phyloP scores from a whole-genome alignment of 2,329 filamentous ascomycete species.

The Fusarium subglutinans region DNA sequence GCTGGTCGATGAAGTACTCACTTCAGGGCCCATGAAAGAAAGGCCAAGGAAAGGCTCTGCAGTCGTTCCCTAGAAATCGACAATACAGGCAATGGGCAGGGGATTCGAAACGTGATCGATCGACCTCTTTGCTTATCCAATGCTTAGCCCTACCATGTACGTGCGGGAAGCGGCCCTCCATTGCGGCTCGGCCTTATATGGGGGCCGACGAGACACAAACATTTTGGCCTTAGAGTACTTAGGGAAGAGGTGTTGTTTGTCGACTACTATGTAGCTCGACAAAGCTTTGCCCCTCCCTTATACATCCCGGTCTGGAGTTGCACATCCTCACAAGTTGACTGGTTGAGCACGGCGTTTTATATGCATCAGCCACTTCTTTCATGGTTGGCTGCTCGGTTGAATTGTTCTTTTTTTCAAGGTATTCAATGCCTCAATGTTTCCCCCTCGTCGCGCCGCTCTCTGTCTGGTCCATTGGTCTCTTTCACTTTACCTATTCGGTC shows the following conservation, averaged over 20 bases:
- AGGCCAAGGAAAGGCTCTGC: not conserved
- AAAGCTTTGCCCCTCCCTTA: constrained; percentile 1
- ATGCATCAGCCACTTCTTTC: constrained; percentile 28
- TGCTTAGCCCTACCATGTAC: constrained; percentile 12
- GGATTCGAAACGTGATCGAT: constrained; percentile 19
- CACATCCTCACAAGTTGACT: constrained; percentile 14
- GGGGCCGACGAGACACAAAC: constrained; percentile 9
- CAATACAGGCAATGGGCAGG: not conserved
- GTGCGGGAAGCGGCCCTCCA: constrained; percentile 22
- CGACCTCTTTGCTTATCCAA: constrained; percentile 23
- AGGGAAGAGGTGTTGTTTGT: constrained; percentile 10
- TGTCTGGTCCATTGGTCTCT: constrained; percentile 8
- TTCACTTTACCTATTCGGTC: constrained; percentile 8
- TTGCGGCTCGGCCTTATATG: constrained; percentile 13
- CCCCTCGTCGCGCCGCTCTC: not conserved
- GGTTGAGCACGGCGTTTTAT: constrained; percentile 31
- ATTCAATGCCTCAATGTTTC: not conserved
- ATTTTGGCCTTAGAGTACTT: not conserved
- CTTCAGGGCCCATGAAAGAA: constrained; percentile 18
- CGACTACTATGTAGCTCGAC: not conserved
- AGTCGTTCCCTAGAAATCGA: not conserved
- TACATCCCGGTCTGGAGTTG: not conserved
- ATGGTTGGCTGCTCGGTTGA: constrained; percentile 15
- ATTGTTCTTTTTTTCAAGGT: constrained; percentile 1
- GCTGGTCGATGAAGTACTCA: constrained; percentile 50